Conservation (phyloP, 176 grass and related monocot species). For the Oropetium thomaeum region DNA sequence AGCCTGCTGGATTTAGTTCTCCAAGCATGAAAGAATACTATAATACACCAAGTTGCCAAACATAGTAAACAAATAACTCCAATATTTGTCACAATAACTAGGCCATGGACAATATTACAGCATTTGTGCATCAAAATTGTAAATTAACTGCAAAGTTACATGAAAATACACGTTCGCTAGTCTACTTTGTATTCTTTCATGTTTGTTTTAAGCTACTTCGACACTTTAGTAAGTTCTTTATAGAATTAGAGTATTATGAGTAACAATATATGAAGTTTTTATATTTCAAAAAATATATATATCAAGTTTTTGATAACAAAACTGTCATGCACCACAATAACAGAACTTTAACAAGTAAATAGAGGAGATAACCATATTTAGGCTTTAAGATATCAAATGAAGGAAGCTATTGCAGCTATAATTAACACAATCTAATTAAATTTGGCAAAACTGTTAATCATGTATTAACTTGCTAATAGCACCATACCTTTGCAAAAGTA, state of each 20-base stretch:
- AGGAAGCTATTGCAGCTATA: neutral
- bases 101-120: neutral
- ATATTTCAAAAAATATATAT: too few relatives aligned
- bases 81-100: neutral
- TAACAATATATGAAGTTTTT: slow-evolving; percentile 2
- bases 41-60: neutral
- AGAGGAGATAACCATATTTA: neutral
- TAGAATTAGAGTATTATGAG: slow-evolving; percentile 11
- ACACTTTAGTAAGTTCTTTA: slow-evolving; percentile 1
- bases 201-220: neutral
- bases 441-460: neutral
- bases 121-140: neutral
- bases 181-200: neutral
- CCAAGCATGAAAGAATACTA: neutral
- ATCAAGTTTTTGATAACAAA: slow-evolving; percentile 2
- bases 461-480: slow-evolving; percentile 18
- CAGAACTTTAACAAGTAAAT: slow-evolving; percentile 4
- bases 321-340: too few relatives aligned
- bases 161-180: neutral
- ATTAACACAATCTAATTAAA: neutral
- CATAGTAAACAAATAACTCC: neutral
- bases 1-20: neutral
- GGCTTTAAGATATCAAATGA: slow-evolving; percentile 13
- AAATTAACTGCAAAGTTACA: neutral
- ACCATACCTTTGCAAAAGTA: slow-evolving; percentile 80